Evolutionary conservation across 2,329 filamentous ascomycete species (phyloP).

Genomic region (Orbilia brochopaga): DNA sequence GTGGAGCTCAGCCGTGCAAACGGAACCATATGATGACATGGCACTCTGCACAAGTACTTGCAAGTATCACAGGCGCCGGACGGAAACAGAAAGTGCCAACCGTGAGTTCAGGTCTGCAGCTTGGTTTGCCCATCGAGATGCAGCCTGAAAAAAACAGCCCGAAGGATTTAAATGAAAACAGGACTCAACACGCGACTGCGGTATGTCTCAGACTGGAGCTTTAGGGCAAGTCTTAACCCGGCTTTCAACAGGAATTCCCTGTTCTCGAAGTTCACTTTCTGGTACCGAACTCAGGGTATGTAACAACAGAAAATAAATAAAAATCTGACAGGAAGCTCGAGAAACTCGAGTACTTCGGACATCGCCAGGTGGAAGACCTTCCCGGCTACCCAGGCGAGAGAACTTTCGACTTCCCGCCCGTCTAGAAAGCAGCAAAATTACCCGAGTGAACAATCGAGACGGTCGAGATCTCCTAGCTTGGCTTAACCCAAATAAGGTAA

Average conservation of each 20-base stretch:
- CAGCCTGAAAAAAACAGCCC: constrained; percentile 4
- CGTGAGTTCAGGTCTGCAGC: not conserved
- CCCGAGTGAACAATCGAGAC: not conserved
- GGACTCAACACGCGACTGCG: not conserved
- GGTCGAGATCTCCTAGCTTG: not conserved
- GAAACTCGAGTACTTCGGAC: not conserved
- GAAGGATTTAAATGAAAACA: constrained; percentile 27
- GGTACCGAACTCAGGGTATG: constrained; percentile 22
- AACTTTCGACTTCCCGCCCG: not conserved
- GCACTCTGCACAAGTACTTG: not conserved
- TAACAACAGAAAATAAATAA: not conserved
- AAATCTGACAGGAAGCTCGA: not conserved
- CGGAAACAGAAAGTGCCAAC: constrained; percentile 26
- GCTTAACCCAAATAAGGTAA: too few relatives aligned
- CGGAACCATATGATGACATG: not conserved
- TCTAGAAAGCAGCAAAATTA: too few relatives aligned
- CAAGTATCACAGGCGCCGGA: constrained; percentile 1
- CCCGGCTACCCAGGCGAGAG: not conserved
- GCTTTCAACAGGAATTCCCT: constrained; percentile 16
- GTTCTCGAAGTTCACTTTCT: constrained; percentile 17
- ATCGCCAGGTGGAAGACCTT: constrained; percentile 6
- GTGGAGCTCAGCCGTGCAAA: not conserved
- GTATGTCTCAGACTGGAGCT: constrained; percentile 33
- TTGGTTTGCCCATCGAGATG: constrained; percentile 2
- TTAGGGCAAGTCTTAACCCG: constrained; percentile 27